phyloP scores from a whole-genome alignment of 2,329 filamentous ascomycete genomes.

The Cytospora piceicola region DNA sequence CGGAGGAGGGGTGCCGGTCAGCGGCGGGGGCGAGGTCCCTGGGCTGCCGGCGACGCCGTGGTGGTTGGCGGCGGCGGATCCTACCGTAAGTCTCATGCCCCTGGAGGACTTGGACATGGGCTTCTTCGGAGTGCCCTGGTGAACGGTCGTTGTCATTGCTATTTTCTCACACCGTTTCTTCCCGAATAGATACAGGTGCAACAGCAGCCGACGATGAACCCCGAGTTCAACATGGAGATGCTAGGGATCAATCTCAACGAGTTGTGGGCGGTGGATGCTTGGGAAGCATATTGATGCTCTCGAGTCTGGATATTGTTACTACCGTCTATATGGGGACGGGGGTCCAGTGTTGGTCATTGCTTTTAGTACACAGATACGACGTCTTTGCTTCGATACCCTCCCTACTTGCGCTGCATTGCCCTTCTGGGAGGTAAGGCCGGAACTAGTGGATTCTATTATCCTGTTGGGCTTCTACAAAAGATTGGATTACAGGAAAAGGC shows the following conservation, averaged over 20 bases:
- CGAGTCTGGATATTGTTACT: neutral
- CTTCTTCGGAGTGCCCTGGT: constrained; percentile 15
- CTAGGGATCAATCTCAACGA: constrained; percentile 59
- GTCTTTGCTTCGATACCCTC: neutral
- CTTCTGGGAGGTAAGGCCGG: neutral
- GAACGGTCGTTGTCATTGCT: neutral
- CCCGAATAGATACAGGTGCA: constrained; percentile 36
- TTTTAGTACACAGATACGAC: neutral
- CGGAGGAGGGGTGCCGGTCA: constrained; percentile 6
- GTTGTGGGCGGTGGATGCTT: constrained; percentile 51
- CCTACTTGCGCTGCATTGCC: neutral
- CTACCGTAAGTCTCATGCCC: constrained; percentile 32
- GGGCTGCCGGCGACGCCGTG: constrained; percentile 34
- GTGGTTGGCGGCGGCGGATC: constrained; percentile 35
- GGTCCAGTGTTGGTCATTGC: neutral
- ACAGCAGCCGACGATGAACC: constrained; percentile 42
- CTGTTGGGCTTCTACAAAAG: neutral
- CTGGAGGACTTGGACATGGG: constrained; percentile 14
- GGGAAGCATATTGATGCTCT: constrained; percentile 30
- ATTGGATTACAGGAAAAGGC: neutral
- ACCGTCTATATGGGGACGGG: neutral
- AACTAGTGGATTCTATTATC: neutral
- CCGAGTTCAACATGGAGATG: constrained; percentile 58
- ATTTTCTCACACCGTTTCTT: neutral
- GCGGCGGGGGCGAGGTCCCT: constrained; percentile 23